Base-by-base conservation (phyloP, 768 basidiomycete genomes). In the Rhodosporidiobolus sp. region DNA sequence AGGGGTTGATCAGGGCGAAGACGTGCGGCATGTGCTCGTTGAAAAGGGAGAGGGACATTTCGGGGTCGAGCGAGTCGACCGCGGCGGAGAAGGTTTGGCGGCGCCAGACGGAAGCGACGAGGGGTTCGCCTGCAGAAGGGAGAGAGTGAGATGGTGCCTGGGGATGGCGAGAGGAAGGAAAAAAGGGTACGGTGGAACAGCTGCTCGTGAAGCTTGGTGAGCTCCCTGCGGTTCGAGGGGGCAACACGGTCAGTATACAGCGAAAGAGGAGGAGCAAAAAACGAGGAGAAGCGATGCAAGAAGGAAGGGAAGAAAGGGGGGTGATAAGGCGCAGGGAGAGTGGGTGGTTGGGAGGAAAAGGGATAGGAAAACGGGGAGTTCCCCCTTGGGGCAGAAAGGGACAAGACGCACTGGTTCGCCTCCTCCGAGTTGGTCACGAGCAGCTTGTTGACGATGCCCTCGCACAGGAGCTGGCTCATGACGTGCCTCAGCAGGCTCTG, bases 71-170 rank as follows among this genome's bases (percentile, higher is more conserved):
- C 1, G 85, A 80, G 46, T 92, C 90, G 63, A 94, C 89, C 8
- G 91, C 90, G 0, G 91, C 91, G 19, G 89, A 88, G 82, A 92
- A 92, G 5, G 91, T 93, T 79, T 94, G 91, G 19, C 91, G 86
- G 32, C 92, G 87, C 92, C 92, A 94, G 28, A 94, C 91, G 52
- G 87, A 86, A 0, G 92, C 92, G n/a, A 94, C 90, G 8, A 90
- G 88, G 20, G 92, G 88, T 78, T 93, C 90, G 62, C 90, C 90
- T 92, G 77, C 54, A 63, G 28, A n/a, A 19, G 4, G n/a, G 4
- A 28, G 30, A 16, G 43, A 28, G 28, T 10, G 32, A 50, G 45
- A 60, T 4, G n/a, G n/a, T n/a, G 26, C 26, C 26, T 35, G 28
- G 35, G 62, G 22, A 56, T 43, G 54, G 3, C 6, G 50, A 48